These are phyloP conservation scores for Gossypium turneri DNA, from an alignment of 345 rosid genomes.

Conservation along the genomic window DNA sequence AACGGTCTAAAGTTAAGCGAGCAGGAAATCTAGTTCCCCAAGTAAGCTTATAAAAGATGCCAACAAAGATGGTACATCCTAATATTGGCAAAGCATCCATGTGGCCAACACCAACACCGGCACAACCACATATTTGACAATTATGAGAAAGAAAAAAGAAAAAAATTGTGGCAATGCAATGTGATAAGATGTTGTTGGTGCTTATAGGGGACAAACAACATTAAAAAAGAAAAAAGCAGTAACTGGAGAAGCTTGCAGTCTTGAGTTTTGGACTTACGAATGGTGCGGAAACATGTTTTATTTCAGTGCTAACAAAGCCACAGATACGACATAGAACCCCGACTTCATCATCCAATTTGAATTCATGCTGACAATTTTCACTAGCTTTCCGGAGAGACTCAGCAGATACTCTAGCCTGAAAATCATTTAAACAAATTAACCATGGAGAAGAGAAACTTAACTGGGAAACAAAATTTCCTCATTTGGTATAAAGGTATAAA, in stretches of 20 bases:
- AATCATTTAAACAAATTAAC: conserved; percentile 19
- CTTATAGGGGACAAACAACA: not conserved
- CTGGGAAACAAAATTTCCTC: not conserved
- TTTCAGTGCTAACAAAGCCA: conserved; percentile 71
- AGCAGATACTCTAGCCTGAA: conserved; percentile 42
- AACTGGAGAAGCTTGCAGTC: not conserved
- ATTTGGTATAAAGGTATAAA: not conserved
- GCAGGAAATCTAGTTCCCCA: not conserved
- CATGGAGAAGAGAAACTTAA: not conserved
- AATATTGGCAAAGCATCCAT: not conserved
- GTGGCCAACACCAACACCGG: not conserved
- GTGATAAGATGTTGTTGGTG: not conserved
- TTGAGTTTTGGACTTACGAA: conserved; percentile 61
- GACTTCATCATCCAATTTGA: conserved; percentile 66
- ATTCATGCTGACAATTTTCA: conserved; percentile 57
- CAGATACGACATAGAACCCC: conserved; percentile 69
- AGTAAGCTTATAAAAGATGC: not conserved
- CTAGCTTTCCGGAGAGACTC: conserved; percentile 36
- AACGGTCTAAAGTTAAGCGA: not conserved
- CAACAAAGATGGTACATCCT: not conserved
- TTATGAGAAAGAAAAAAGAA: not conserved
- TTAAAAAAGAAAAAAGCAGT: not conserved
- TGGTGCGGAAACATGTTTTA: conserved; percentile 62
- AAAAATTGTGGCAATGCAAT: not conserved
- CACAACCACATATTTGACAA: not conserved